Conservation (phyloP, 2,329 filamentous ascomycete species). For the Exophiala viscosa region DNA sequence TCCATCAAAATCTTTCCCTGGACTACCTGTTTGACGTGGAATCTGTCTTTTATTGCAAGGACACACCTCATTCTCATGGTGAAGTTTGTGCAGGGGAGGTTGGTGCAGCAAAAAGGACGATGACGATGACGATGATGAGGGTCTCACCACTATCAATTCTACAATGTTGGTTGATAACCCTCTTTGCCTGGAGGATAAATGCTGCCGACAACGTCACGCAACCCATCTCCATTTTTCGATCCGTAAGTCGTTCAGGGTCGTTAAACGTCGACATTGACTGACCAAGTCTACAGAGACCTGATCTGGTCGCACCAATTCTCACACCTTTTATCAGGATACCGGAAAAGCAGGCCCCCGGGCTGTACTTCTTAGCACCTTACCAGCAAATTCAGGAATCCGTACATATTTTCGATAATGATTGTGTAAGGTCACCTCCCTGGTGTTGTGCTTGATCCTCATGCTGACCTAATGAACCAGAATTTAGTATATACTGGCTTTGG, state of each 20-base stretch:
- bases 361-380: constrained; percentile 51
- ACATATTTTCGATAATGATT: constrained; percentile 51
- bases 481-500: constrained; percentile 52
- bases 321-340: constrained; percentile 31
- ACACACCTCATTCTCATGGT: too few relatives aligned
- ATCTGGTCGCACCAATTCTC: constrained; percentile 37
- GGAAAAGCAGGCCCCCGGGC: constrained; percentile 43
- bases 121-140: constrained; percentile 8
- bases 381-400: constrained; percentile 47
- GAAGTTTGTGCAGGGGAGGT: too few relatives aligned
- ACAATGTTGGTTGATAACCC: constrained; percentile 21
- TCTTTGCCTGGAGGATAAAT: constrained; percentile 27
- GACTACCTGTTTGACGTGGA: background rate
- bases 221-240: constrained; percentile 35
- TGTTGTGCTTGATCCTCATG: background rate
- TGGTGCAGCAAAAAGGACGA: too few relatives aligned
- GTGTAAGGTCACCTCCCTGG: constrained; percentile 32
- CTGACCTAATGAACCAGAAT: constrained; percentile 33
- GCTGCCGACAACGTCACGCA: constrained; percentile 29
- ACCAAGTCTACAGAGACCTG: constrained; percentile 35
- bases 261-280: background rate
- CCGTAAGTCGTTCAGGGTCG: constrained; percentile 30
- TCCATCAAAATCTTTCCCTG: background rate
- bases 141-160: constrained; percentile 5
- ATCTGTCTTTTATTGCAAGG: too few relatives aligned